Percentiles rank a stretch among this genome's conserved stretches.
phyloP scores from a whole-genome alignment of 208 protist species.

The Leishmania martiniquensis region DNA sequence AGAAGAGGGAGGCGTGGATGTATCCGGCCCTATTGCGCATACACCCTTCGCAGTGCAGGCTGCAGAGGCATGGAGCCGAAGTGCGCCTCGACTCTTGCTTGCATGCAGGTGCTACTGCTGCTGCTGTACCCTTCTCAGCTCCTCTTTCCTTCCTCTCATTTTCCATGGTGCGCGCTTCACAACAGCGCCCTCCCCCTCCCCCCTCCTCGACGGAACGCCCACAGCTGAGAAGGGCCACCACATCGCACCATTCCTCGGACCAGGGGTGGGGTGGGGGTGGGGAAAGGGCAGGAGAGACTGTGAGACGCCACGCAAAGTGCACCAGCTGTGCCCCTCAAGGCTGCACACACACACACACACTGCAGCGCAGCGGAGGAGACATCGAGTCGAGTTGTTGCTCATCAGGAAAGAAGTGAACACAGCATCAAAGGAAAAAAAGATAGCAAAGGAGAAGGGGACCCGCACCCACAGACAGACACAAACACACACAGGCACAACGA shows the following conservation, averaged over 20 bases:
- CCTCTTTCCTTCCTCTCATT: not conserved
- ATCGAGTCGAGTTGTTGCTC: not conserved
- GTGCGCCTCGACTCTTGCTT: not conserved
- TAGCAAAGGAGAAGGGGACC: not conserved
- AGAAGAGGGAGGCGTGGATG: not conserved
- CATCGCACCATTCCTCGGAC: not conserved
- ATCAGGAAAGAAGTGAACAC: conserved; percentile 5
- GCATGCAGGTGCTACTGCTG: not conserved
- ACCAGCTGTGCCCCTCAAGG: not conserved
- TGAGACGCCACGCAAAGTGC: not conserved
- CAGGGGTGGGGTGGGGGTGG: not conserved
- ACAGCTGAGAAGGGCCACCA: not conserved
- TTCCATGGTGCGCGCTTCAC: not conserved
- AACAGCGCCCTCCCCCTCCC: not conserved
- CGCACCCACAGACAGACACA: not conserved
- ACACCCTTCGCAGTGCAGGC: not conserved
- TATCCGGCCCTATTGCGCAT: not conserved
- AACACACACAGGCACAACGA: not conserved
- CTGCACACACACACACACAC: conserved; percentile 2
- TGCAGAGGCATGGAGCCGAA: not conserved
- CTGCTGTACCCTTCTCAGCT: not conserved
- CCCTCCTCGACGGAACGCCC: not conserved
- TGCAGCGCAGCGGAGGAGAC: not conserved
- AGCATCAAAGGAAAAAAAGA: not conserved
- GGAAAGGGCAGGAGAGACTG: not conserved